phyloP scores from a whole-genome alignment of 495 filamentous ascomycete species.

The Penicillium odoratum region DNA sequence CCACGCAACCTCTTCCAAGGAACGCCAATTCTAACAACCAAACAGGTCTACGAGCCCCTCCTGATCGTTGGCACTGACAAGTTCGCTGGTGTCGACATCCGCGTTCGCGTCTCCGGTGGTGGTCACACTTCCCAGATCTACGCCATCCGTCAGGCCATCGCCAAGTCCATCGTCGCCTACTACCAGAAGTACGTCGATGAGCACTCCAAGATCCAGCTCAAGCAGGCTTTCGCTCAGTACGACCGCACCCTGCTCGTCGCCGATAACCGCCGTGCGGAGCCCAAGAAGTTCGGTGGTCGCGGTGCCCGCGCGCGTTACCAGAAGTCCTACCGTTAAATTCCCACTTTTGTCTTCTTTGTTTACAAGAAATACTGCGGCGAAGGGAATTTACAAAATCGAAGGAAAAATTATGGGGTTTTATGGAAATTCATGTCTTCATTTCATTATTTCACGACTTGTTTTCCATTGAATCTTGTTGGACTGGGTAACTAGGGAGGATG shows the following conservation, averaged over 20 bases:
- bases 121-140: slow-evolving; percentile 99
- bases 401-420: slow-evolving; percentile 11
- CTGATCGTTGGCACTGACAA: slow-evolving; percentile 95
- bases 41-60: slow-evolving; percentile 91
- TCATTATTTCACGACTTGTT: slow-evolving; percentile 30
- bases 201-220: slow-evolving; percentile 98
- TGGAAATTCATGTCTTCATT: slow-evolving; percentile 23
- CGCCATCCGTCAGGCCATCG: slow-evolving; percentile 97
- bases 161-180: slow-evolving; percentile 98
- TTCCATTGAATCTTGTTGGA: slow-evolving; percentile 25
- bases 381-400: slow-evolving; percentile 25
- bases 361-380: slow-evolving; percentile 16
- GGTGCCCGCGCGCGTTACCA: slow-evolving; percentile 97
- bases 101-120: slow-evolving; percentile 93
- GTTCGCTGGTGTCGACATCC: slow-evolving; percentile 95
- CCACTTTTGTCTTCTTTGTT: slow-evolving; percentile 10
- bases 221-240: slow-evolving; percentile 90
- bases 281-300: slow-evolving; percentile 84
- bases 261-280: slow-evolving; percentile 92
- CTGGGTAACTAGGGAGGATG: slow-evolving; percentile 26
- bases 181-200: slow-evolving; percentile 99
- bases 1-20: background rate
- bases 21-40: background rate
- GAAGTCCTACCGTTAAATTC: slow-evolving; percentile 73
- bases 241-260: slow-evolving; percentile 96